Evolutionary conservation across 495 filamentous ascomycete genomes (phyloP), one percentile per base, ranked within the genome.

Genomic region (Penicillium ucsense): DNA sequence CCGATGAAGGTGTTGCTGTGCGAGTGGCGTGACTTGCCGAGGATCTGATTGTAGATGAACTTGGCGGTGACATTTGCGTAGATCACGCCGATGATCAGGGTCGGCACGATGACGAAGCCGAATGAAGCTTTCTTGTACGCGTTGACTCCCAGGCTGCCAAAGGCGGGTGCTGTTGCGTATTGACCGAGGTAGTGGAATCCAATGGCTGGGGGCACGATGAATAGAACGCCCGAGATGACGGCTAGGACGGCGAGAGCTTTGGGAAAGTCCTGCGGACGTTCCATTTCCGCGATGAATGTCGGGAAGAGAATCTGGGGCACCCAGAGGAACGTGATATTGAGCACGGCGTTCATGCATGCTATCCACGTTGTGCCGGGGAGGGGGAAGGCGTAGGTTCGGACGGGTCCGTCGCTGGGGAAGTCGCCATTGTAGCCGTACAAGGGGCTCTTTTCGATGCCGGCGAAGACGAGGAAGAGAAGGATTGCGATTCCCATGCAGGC

Each of bases 211-310:
- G 77, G 76, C 6, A 80, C 67, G 33, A 71, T 70, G 52, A 78
- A 81, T 10, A 79, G 68, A 32, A 69, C 66, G 31, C 65, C 68
- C 4, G 76, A 76, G 49, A 79, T 71, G 0, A 47, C 55, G 50
- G 68, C 48, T 28, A 77, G 59, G 42, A 79, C 60, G 40, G 70
- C 71, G 11, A 73, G 60, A 1, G 77, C 65, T 45, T 79, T 77
- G 52, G 77, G 75, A 41, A 75, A 77, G 46, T 80, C 73, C 38
- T 77, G 69, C 1, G 78, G 78, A 27, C 58, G 57, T 48, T 74
- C 67, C 77, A 81, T 80, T 54, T 81, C 78, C 3, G 76, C 67
- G 46, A 81, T 76, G 47, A 81, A 67, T 34, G 71, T 72, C 28
- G 77, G 77, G 55, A 81, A 80, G 55, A 78, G 70, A 52, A 80